These are phyloP conservation scores for Epichloe glyceriae DNA, from an alignment of 2,329 filamentous ascomycete genomes.

Conservation along the genomic window DNA sequence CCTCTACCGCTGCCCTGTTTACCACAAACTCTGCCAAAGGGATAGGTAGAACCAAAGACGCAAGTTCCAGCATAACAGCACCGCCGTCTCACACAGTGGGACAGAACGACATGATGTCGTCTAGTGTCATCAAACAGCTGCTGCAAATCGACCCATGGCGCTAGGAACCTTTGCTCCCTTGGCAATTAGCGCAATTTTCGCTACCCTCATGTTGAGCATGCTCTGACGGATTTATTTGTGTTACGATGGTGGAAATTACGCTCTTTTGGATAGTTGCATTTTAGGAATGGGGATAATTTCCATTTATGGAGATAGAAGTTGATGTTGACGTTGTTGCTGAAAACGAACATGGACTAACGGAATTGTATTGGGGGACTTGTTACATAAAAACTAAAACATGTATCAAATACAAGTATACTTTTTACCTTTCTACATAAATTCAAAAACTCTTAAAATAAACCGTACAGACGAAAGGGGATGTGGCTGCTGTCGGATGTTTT, in stretches of 20 bases:
- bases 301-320: neutral
- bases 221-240: neutral
- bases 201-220: neutral
- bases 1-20: neutral
- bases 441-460: too few species aligned
- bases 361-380: neutral
- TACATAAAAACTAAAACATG: too few species aligned
- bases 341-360: neutral
- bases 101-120: neutral
- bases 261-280: neutral
- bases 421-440: neutral
- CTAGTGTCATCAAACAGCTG: neutral
- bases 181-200: neutral
- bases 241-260: neutral
- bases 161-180: neutral
- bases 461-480: too few species aligned
- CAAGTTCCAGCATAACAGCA: neutral
- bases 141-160: neutral
- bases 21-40: neutral
- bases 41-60: neutral
- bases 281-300: neutral
- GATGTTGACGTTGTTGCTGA: neutral
- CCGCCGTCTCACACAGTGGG: neutral
- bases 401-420: neutral
- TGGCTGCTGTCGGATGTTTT: too few species aligned